Base-by-base conservation (phyloP, 2,329 filamentous ascomycete species). In the Talaromyces funiculosus region DNA sequence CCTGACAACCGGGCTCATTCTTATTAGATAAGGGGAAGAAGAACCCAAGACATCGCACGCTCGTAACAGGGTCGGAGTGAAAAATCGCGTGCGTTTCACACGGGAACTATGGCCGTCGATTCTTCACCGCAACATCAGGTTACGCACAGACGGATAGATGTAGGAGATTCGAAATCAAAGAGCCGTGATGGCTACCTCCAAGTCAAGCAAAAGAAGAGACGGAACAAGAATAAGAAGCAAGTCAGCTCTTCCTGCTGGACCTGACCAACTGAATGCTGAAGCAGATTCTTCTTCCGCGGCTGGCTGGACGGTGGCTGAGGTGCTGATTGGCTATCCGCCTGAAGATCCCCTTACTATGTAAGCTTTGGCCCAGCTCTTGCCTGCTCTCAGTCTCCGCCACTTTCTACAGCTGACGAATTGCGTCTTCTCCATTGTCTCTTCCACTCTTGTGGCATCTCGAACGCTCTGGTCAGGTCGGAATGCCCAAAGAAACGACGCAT, bases 281-380 rank as follows among this genome's bases (percentile, higher is more conserved):
- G 49, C 37, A 14, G n/a, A 29, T 22, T 42, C 37, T 20, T 42
- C 22, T 33, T 12, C 26, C 37, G 53, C 24, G 37, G 53, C 53
- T 12, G 38, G 20, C 43, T 47, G 43, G 14, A 55, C 4, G 37
- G 53, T 43, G 53, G 53, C 53, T 7, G 37, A 8, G 22, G 6
- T n/a, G 37, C 53, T 55, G 53, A 55, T 55, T 55, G 53, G 53
- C 53, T 29, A 14, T 47, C 43, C 43, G 43, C 24, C 43, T 26
- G 43, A n/a, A n/a, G 43, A 29, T 37, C 51, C 51, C 51, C 22
- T 53, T 33, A 33, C 6, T 33, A 33, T 33, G 31, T 53, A 20
- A 38, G 51, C 33, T 24, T 53, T 35, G 18, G 51, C 33, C 51
- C n/a, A 29, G 22, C 18, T 26, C 14, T 45, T 47, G 22, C 24